phyloP scores from a whole-genome alignment of 371 early-diverging fungal genomes.

The Saksenaea vasiformis region DNA sequence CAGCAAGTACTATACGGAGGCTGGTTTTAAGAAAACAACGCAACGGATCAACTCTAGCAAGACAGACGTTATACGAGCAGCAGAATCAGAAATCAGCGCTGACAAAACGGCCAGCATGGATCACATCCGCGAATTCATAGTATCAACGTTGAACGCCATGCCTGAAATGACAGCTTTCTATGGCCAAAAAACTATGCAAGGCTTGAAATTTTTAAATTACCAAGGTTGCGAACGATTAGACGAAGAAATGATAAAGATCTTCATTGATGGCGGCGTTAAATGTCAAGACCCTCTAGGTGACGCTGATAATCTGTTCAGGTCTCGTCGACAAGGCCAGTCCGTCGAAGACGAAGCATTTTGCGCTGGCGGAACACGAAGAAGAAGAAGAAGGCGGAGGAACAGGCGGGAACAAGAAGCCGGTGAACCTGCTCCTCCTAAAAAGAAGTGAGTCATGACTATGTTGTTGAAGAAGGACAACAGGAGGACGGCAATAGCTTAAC shows the following conservation, averaged over 20 bases:
- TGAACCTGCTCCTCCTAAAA: background rate
- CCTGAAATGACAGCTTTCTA: background rate
- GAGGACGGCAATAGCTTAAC: no score
- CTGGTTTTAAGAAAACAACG: no score
- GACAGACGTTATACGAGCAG: no score
- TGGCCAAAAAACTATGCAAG: background rate
- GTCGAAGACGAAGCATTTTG: background rate
- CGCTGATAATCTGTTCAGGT: background rate
- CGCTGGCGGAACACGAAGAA: background rate
- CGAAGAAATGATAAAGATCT: conserved; percentile 10
- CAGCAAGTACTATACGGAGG: no score
- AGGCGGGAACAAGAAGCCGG: background rate
- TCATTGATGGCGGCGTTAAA: conserved; percentile 15
- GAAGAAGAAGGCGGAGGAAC: background rate
- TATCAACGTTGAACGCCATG: background rate
- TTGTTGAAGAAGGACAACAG: no score
- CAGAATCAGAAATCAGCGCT: no score
- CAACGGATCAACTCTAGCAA: no score
- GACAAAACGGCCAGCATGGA: background rate
- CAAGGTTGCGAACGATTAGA: conserved; percentile 7
- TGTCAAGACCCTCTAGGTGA: background rate
- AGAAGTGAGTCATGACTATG: background rate
- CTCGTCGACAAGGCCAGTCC: background rate
- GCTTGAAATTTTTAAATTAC: conserved; percentile 9
- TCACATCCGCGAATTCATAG: background rate